Evolutionary conservation across 176 grass and related monocot species (phyloP).

Genomic region (Rhynchospora tenuis): DNA sequence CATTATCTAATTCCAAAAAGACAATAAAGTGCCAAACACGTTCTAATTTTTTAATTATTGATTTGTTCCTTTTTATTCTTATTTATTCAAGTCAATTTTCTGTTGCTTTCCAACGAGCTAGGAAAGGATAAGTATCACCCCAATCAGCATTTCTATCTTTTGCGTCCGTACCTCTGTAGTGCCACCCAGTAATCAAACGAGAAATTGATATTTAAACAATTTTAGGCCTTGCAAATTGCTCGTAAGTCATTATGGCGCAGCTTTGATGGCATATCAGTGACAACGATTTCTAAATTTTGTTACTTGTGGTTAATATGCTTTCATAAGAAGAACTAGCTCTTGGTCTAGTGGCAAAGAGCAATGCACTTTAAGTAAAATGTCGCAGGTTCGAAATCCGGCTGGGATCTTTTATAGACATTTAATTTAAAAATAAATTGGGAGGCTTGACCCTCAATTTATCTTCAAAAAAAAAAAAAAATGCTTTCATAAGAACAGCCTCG

Average conservation of each 20-base stretch:
- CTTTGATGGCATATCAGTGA: background rate
- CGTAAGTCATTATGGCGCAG: background rate
- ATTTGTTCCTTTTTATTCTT: background rate
- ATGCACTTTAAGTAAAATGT: no score
- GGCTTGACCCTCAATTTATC: no score
- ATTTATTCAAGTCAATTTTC: constrained; percentile 7
- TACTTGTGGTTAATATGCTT: background rate
- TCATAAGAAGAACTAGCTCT: no score
- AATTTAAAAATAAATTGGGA: no score
- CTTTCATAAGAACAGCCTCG: background rate
- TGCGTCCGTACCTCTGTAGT: background rate
- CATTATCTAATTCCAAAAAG: background rate
- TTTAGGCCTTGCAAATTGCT: background rate
- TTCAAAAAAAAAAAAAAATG: no score
- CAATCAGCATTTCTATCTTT: background rate
- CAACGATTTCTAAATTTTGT: background rate
- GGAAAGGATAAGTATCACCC: constrained; percentile 24
- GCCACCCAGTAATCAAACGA: background rate
- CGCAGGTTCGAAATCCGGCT: no score
- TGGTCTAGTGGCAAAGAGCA: no score
- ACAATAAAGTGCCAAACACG: background rate
- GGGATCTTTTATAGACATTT: no score
- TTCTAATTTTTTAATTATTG: background rate
- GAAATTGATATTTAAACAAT: background rate
- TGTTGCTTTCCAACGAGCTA: constrained; percentile 11